Percentiles rank a stretch among this genome's conserved stretches.
These are phyloP conservation scores for Aspergillus affinis DNA, from an alignment of 495 filamentous ascomycete species.

Conservation along the genomic window DNA sequence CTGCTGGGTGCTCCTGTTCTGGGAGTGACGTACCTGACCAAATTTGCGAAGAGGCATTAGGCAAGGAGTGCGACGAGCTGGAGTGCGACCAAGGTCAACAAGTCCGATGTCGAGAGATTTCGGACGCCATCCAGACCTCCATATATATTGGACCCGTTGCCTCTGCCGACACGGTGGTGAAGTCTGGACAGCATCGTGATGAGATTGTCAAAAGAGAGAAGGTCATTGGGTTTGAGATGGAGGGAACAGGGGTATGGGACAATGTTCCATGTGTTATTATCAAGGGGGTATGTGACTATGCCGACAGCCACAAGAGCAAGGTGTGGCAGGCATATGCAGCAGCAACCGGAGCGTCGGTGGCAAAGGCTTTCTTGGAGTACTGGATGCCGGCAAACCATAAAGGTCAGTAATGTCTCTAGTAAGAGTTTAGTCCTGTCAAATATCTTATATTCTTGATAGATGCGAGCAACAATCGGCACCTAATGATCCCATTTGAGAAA, in stretches of 20 bases:
- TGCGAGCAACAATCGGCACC: too few relatives aligned
- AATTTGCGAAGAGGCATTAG: too few relatives aligned
- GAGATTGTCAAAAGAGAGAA: not conserved
- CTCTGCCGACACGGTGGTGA: constrained; percentile 7
- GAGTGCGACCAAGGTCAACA: too few relatives aligned
- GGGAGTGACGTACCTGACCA: too few relatives aligned
- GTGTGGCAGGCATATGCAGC: constrained; percentile 30
- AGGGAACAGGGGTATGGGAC: constrained; percentile 21
- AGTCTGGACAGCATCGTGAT: constrained; percentile 1
- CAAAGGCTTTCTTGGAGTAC: constrained; percentile 27
- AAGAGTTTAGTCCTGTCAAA: too few relatives aligned
- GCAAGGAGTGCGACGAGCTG: too few relatives aligned
- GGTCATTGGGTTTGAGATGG: constrained; percentile 16
- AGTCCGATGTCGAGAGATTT: too few relatives aligned
- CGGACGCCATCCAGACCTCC: too few relatives aligned
- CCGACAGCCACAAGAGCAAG: constrained; percentile 37
- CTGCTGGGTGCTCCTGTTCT: too few relatives aligned
- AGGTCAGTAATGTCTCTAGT: too few relatives aligned
- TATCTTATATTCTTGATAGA: too few relatives aligned
- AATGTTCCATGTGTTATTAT: constrained; percentile 33
- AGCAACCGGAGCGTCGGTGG: constrained; percentile 35
- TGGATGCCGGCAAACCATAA: not conserved
- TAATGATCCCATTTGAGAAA: too few relatives aligned
- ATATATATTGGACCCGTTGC: not conserved
- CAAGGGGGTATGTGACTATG: constrained; percentile 43